Base-by-base conservation (phyloP, 2,329 filamentous ascomycete species). In the Hypoxylon sp. region DNA sequence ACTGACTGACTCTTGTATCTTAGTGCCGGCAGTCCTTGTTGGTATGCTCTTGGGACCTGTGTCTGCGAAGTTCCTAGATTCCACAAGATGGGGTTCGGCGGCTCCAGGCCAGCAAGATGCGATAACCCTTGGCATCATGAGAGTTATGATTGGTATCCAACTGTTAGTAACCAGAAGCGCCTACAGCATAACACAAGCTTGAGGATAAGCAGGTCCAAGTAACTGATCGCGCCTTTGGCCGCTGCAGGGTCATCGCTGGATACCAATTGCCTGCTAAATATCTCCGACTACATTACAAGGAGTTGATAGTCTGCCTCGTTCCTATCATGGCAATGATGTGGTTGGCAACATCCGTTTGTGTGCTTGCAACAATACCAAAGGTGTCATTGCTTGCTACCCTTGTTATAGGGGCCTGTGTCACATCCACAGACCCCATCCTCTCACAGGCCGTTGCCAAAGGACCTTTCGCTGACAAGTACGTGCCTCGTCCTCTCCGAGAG, bases 251-350 rank as follows among this genome's bases (percentile, higher is more conserved):
- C 37, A 90, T 90, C 65, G 87, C 87, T 1, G 88, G 88, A 26
- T 90, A 87, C 71, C 87, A 90, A 72, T 79, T 90, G 0, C 88
- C 88, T 0, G 85, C 85, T 47, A 85, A 83, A 73, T 90, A 90
- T 75, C 78, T 84, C 44, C 76, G 77, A 62, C 74, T 77, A 1
- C 83, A 83, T 2, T 85, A 84, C 79, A 85, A 83, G 62, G 86
- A 88, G 62, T 83, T 90, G 77, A 76, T 81, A 3, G 81, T 90
- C 8, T 86, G 84, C 47, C 79, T 90, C 5, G 71, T 90, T 5
- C 88, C 88, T 1, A 80, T 89, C 69, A 90, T 90, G 88, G 86
- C 86, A 0, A 78, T 88, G 57, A 88, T 88, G 84, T 90, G 88
- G 88, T 75, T 90, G 5, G 82, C 80, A 70, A 89, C 87, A 0